Conservation (phyloP, 129 eudicot species). For the Ambrosia trifida region DNA sequence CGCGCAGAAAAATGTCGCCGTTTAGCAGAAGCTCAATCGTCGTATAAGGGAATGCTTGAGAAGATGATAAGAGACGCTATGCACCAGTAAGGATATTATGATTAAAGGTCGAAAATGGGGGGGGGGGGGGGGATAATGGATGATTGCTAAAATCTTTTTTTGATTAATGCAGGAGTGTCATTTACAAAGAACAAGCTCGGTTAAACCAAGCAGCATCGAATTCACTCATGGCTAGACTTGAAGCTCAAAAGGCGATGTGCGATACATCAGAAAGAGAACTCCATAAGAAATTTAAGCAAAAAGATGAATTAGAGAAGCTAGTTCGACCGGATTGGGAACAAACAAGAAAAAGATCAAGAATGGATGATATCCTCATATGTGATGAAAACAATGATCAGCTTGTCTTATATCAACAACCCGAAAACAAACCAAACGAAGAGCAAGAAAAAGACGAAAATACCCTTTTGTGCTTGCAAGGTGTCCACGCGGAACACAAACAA, state of each 20-base stretch:
- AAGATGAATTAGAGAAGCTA: constrained; percentile 78
- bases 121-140: no score
- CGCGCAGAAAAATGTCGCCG: constrained; percentile 85
- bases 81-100: constrained; percentile 79
- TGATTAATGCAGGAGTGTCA: constrained; percentile 74
- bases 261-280: constrained; percentile 93
- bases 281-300: constrained; percentile 58
- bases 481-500: constrained; percentile 51
- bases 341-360: constrained; percentile 87
- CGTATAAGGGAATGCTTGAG: constrained; percentile 83
- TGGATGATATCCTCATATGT: constrained; percentile 31
- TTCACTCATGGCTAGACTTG: constrained; percentile 89
- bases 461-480: constrained; percentile 29
- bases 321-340: constrained; percentile 72
- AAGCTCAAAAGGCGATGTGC: constrained; percentile 92
- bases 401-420: constrained; percentile 44
- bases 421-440: constrained; percentile 25
- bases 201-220: constrained; percentile 86
- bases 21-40: constrained; percentile 93
- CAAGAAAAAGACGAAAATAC: constrained; percentile 34
- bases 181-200: constrained; percentile 89
- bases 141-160: neutral
- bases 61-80: constrained; percentile 97
- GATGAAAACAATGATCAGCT: constrained; percentile 39
- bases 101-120: neutral